Base-by-base conservation (phyloP, 805 yeast genomes). In the Candida argentea region DNA sequence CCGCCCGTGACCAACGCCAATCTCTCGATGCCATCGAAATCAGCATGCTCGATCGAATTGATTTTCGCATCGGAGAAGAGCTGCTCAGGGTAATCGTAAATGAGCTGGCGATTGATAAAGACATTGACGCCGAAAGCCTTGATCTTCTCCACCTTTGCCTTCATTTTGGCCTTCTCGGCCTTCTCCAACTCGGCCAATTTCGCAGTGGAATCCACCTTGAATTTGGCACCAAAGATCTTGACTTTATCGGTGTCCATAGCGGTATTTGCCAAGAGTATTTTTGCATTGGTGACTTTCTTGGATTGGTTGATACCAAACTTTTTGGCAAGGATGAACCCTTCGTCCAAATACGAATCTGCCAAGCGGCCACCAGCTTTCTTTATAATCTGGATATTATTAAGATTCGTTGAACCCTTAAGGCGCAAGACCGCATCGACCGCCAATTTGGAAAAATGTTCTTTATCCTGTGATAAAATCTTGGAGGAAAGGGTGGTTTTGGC, bases 11-110 rank as follows among this genome's bases (percentile, higher is more conserved):
- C 98, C 22, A 89, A 65, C 3, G 98, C 95, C 41, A 91, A 70
- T 52, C 97, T 76, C 64, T 91, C 98, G 31, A 91, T 84, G 47
- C 97, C 99, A 48, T 84, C 97, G 45, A 91, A 91, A 56, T 91
- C 98, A 10, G 98, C 97, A 51, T 91, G 98, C 57, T 91, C 98
- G 38, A 91, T 85, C 14, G 95, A 76, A 55, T 84, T 87, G 44
- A 91, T 82, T 30, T 76, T 74, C 24, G 85, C 58, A 42, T 89
- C 98, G 5, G 94, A 70, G 48, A 91, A 83, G 41, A 91, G 67
- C 57, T 84, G 95, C 60, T 91, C 98, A 15, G 98, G 98, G 71
- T 89, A 91, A 62, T 91, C 96, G 59, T 91, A 91, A 48, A 91
- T 91, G 48, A 91, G 71, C 61, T 91, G 98, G 50, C 98, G 76